Conservation (phyloP, 2,329 filamentous ascomycete species). For the Claviceps arundinis region DNA sequence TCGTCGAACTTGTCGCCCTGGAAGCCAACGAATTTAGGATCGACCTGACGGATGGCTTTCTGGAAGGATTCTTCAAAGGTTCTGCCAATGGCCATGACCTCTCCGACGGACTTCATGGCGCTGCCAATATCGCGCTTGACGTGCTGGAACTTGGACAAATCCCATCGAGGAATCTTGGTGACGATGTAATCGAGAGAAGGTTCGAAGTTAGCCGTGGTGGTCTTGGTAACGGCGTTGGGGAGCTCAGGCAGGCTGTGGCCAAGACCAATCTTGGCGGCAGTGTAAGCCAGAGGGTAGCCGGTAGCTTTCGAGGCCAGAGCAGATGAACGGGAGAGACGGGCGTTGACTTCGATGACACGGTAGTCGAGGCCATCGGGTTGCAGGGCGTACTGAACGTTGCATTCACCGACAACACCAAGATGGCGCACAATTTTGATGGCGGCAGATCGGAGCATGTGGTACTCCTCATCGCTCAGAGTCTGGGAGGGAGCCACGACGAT, state of each 20-base stretch:
- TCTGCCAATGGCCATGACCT: constrained; percentile 97
- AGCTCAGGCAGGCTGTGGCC: constrained; percentile 91
- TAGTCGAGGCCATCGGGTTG: constrained; percentile 96
- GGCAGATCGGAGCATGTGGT: constrained; percentile 96
- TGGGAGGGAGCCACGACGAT: constrained; percentile 97
- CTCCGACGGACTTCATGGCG: constrained; percentile 97
- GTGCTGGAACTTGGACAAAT: constrained; percentile 97
- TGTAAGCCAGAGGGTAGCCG: constrained; percentile 93
- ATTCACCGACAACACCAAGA: constrained; percentile 93
- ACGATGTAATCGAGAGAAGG: constrained; percentile 96
- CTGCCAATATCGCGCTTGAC: constrained; percentile 96
- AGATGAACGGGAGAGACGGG: constrained; percentile 92
- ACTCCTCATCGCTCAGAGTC: constrained; percentile 95
- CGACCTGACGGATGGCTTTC: constrained; percentile 95
- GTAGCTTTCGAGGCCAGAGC: constrained; percentile 96
- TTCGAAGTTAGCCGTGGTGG: constrained; percentile 97
- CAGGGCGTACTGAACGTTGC: constrained; percentile 95
- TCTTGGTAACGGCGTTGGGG: constrained; percentile 96
- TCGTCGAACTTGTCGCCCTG: constrained; percentile 92
- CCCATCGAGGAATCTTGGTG: constrained; percentile 97
- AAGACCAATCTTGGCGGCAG: constrained; percentile 93
- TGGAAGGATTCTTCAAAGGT: constrained; percentile 99
- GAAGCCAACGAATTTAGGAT: constrained; percentile 83
- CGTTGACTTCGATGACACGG: constrained; percentile 97
- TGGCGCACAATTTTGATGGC: constrained; percentile 98